Conservation (phyloP, 2,329 filamentous ascomycete genomes). For the Coleophoma crateriformis region DNA sequence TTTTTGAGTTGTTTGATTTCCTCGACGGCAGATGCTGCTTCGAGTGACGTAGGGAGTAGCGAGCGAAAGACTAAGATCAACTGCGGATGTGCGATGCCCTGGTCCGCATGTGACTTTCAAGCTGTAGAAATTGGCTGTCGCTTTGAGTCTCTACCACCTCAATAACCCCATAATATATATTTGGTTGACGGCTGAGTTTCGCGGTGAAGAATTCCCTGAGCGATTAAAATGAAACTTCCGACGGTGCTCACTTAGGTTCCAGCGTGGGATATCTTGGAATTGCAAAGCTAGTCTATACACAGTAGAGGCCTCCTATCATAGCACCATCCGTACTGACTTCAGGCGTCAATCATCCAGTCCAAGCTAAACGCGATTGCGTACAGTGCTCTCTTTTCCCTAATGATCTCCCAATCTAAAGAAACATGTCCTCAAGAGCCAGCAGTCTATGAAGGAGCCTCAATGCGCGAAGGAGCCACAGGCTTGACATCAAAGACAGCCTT, state of each 20-base stretch:
- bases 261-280: conserved; percentile 16
- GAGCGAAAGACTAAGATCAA: too few relatives aligned
- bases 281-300: conserved; percentile 21
- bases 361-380: background rate
- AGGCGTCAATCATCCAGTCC: too few relatives aligned
- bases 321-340: background rate
- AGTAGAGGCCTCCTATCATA: conserved; percentile 1
- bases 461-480: conserved; percentile 53
- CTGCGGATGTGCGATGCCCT: too few relatives aligned
- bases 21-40: background rate
- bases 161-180: too few relatives aligned
- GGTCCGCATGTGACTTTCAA: conserved; percentile 11
- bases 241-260: too few relatives aligned
- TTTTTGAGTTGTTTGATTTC: conserved; percentile 1
- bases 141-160: too few relatives aligned
- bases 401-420: background rate
- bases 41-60: too few relatives aligned
- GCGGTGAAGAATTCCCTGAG: background rate
- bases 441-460: conserved; percentile 24
- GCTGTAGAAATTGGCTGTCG: background rate
- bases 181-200: background rate
- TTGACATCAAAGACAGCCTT: conserved; percentile 80
- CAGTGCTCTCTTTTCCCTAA: background rate
- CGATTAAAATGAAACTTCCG: background rate
- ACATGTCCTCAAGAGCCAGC: background rate